phyloP scores from a whole-genome alignment of 2,329 filamentous ascomycete species.

The Fusarium beomiforme region DNA sequence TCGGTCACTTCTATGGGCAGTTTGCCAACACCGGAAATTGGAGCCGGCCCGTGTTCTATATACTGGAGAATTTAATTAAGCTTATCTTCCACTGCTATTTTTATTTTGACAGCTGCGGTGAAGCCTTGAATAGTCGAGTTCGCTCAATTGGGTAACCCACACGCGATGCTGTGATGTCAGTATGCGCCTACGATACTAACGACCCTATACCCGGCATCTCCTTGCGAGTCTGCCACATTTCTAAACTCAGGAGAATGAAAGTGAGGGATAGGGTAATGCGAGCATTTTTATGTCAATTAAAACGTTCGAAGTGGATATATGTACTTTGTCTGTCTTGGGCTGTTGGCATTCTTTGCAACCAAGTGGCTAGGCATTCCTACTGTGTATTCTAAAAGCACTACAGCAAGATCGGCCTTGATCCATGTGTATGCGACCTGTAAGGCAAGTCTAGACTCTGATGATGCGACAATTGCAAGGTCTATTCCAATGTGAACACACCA shows the following conservation, averaged over 20 bases:
- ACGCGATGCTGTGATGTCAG: not conserved
- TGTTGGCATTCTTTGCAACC: no score
- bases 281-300: accelerated
- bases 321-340: no score
- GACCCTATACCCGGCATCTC: not conserved
- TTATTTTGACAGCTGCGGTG: not conserved
- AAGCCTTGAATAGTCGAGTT: not conserved
- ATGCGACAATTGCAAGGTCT: no score
- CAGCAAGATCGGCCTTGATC: no score
- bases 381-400: no score
- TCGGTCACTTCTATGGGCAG: not conserved
- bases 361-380: no score
- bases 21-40: not conserved
- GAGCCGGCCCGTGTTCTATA: not conserved
- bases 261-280: not conserved
- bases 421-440: no score
- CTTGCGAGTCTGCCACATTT: not conserved
- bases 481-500: no score
- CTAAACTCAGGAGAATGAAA: not conserved
- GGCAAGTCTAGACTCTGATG: no score
- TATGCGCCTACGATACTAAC: not conserved
- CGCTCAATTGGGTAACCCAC: not conserved
- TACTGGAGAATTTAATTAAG: not conserved
- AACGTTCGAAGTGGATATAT: accelerated
- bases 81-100: not conserved